These are phyloP conservation scores for Magnolia sinica DNA, from an alignment of 164 flowering plant genomes.

Conservation along the genomic window DNA sequence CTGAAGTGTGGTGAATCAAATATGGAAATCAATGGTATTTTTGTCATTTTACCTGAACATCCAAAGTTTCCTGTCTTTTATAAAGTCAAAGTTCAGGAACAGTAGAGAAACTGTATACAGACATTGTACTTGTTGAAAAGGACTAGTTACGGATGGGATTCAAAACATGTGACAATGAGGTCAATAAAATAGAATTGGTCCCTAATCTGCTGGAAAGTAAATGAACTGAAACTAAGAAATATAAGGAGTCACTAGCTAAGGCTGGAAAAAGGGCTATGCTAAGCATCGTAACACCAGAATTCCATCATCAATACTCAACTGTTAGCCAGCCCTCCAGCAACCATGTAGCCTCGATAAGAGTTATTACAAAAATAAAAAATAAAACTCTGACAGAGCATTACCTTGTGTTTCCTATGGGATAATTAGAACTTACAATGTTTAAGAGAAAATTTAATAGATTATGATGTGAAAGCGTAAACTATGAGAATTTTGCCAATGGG, in stretches of 20 bases:
- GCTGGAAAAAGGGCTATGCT: no score
- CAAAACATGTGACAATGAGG: background rate
- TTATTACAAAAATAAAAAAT: no score
- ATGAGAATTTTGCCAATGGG: slow-evolving; percentile 8
- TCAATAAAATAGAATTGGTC: background rate
- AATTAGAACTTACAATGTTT: background rate
- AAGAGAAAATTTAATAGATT: background rate
- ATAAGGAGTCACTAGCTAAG: no score
- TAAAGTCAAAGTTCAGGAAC: background rate
- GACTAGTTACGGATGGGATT: background rate
- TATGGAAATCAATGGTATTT: no score
- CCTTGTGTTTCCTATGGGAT: background rate
- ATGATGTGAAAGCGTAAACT: background rate
- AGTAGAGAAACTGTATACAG: background rate
- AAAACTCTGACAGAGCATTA: background rate
- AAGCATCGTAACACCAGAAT: no score
- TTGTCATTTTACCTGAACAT: no score
- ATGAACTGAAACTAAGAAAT: no score
- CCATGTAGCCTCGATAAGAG: background rate
- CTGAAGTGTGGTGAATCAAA: background rate
- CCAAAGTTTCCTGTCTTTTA: no score
- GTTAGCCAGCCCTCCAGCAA: background rate
- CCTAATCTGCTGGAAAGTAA: no score
- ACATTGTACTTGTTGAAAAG: background rate
- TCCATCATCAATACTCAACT: no score